phyloP scores from a whole-genome alignment of 108 stramenopile species.

The Phaeodactylum tricornutum region DNA sequence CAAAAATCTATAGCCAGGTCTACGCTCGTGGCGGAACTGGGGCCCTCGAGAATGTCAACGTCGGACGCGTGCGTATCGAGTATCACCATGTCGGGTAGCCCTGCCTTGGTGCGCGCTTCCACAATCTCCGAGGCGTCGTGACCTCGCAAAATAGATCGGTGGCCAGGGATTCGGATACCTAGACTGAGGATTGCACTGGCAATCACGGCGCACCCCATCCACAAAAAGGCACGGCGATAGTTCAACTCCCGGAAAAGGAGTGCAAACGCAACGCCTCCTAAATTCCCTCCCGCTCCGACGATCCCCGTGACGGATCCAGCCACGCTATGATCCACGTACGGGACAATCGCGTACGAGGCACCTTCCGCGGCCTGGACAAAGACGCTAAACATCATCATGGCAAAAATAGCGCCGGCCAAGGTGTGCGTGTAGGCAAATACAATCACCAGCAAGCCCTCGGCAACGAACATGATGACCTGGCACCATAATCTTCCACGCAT shows the following conservation, averaged over 20 bases:
- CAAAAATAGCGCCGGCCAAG: conserved; percentile 41
- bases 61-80: too few species aligned
- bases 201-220: conserved; percentile 39
- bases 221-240: conserved; percentile 30
- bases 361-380: conserved; percentile 79
- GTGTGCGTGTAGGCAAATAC: conserved; percentile 43
- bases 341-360: conserved; percentile 68
- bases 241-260: conserved; percentile 34
- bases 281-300: conserved; percentile 71
- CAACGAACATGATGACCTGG: conserved; percentile 38
- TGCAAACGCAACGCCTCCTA: conserved; percentile 48
- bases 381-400: conserved; percentile 64
- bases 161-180: conserved; percentile 61
- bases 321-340: conserved; percentile 63
- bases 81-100: too few species aligned
- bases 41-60: too few species aligned
- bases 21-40: too few species aligned
- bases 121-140: too few species aligned
- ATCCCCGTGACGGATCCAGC: conserved; percentile 73
- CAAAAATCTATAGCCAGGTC: too few species aligned
- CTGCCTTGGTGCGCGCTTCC: too few species aligned
- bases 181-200: conserved; percentile 28
- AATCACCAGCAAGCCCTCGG: conserved; percentile 55
- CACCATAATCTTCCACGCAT: conserved; percentile 55
- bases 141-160: conserved; percentile 38